Base-by-base conservation (phyloP, 805 yeast species). In the Saccharomycopsis capsularis region DNA sequence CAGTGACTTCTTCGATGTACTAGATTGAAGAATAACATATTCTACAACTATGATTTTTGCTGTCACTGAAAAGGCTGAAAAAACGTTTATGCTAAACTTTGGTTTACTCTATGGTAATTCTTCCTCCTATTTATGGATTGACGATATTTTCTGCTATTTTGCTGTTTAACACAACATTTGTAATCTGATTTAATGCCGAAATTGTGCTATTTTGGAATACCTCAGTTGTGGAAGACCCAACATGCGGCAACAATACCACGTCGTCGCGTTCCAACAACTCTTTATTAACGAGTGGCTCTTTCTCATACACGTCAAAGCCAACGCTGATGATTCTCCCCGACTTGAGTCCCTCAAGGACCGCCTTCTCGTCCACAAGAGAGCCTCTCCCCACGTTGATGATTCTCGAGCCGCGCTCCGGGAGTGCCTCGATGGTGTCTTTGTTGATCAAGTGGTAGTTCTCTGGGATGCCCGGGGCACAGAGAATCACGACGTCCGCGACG, bases 371-470 rank as follows among this genome's bases (percentile, higher is more conserved):
- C 40, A 79, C 60, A 15, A 78, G 68, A 5, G 65, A 57, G 1
- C 85, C 87, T 51, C 86, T 65, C 3, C 86, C 85, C 22, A 79
- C 71, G 60, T 80, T 81, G 54, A 81, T 71, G 30, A 81, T 58
- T 48, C 78, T 67, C 34, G 71, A 60, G 3, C 75, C 75, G 34
- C 62, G 63, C 37, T 63, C 57, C 7, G 52, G 52, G 46, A 73
- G 64, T 13, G 57, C 46, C 6, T 62, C 60, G 18, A 80, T 64
- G 7, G 76, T 63, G 1, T 66, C 59, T 23, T 58, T 59, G 56
- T 75, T 68, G 37, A 81, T 63, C 50, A 79, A 56, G 50, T 77
- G 78, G 38, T 60, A 56, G 0, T 85, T 81, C 30, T 68, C 68
- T 1, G 72, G 68, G 3, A 78, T 73, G 1, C 78, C 78, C 3